Evolutionary conservation across 441 rosid genomes (phyloP).

Genomic region (Erodium moschatum): DNA sequence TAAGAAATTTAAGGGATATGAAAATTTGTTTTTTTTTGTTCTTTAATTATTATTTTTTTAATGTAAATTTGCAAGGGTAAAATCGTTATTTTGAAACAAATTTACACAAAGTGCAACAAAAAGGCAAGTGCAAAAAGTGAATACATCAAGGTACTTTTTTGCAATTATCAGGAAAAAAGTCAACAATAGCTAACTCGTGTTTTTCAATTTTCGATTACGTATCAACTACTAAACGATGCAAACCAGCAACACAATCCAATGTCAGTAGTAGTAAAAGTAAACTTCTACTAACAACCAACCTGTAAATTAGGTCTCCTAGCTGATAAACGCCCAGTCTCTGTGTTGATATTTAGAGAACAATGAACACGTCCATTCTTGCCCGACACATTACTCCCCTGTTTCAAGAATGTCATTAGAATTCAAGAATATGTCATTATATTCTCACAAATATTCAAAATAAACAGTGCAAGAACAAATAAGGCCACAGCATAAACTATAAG

Average conservation of each 20-base stretch:
- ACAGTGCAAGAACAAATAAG: slow-evolving; percentile 11
- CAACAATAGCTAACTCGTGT: no score
- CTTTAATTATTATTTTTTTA: no score
- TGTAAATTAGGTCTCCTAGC: slow-evolving; percentile 95
- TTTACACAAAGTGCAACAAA: no score
- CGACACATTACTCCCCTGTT: slow-evolving; percentile 65
- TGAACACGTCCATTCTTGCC: slow-evolving; percentile 83
- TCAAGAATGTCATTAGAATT: background rate
- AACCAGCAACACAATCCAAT: background rate
- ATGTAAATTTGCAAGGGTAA: no score
- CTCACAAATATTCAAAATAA: slow-evolving; percentile 1
- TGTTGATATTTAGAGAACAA: slow-evolving; percentile 92
- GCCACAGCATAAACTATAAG: background rate
- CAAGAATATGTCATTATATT: slow-evolving; percentile 11
- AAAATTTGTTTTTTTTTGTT: no score
- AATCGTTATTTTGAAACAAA: no score
- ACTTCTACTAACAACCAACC: slow-evolving; percentile 29
- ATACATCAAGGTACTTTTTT: no score
- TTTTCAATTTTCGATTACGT: background rate
- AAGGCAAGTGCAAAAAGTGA: no score
- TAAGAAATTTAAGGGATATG: no score
- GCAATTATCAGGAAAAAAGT: no score
- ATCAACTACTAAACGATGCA: background rate
- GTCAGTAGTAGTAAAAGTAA: background rate
- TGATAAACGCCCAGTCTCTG: slow-evolving; percentile 93